phyloP scores from a whole-genome alignment of 164 flowering plant species.

The Dillenia suffruticosa region DNA sequence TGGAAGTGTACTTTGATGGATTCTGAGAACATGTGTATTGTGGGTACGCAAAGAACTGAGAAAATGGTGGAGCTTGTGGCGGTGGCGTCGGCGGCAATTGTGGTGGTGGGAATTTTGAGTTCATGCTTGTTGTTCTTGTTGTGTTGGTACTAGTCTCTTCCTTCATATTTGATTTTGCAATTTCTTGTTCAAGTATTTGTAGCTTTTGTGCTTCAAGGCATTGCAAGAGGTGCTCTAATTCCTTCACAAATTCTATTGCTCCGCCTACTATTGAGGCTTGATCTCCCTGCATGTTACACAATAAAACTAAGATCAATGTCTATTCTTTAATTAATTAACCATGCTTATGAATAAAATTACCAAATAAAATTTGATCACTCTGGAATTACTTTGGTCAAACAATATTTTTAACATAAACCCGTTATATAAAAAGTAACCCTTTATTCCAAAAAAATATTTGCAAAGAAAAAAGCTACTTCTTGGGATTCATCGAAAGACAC shows the following conservation, averaged over 20 bases:
- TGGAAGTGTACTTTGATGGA: slow-evolving; percentile 27
- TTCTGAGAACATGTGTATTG: slow-evolving; percentile 51
- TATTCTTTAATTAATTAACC: no score
- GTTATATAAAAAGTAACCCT: no score
- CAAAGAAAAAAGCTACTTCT: no score
- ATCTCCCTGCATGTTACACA: slow-evolving; percentile 56
- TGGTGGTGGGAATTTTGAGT: slow-evolving; percentile 1
- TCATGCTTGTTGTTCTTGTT: slow-evolving; percentile 4
- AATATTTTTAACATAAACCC: no score
- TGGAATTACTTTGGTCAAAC: no score
- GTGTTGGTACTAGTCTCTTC: slow-evolving; percentile 8
- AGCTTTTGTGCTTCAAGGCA: slow-evolving; percentile 66
- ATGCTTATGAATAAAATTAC: no score
- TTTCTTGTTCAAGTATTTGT: slow-evolving; percentile 8
- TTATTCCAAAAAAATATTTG: no score
- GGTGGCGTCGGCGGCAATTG: neutral
- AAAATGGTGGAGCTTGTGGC: slow-evolving; percentile 28
- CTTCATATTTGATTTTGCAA: neutral
- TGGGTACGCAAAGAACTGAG: slow-evolving; percentile 67
- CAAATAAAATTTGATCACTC: no score
- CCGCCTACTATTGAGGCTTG: slow-evolving; percentile 97
- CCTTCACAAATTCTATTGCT: slow-evolving; percentile 89
- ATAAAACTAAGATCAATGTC: neutral
- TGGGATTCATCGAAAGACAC: no score
- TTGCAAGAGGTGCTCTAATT: slow-evolving; percentile 73